Evolutionary conservation across 495 filamentous ascomycete genomes (phyloP), one percentile per base, ranked within the genome.

Genomic region (Clavariopsis aquatica): DNA sequence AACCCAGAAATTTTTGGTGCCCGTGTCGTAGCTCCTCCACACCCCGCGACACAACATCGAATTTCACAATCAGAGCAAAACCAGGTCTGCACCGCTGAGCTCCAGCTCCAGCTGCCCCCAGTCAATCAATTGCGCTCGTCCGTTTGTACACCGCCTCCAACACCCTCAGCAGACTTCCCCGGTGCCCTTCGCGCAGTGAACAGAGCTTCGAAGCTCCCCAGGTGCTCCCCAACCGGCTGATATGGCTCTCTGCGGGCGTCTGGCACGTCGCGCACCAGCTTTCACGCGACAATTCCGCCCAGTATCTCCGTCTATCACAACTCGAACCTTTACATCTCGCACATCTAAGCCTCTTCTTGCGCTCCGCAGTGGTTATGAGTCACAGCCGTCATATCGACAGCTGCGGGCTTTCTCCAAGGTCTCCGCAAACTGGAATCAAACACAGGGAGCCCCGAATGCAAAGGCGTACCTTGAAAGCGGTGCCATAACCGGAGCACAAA

Each of bases 381-480:
- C 68, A 66, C 49, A 29, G 9, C 28, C 59, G 13, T 22, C 46
- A 26, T 49, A 60, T 43, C 45, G 64, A 34, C 68, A 70, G 28
- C 52, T 70, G 8, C 58, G 68, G 41, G 59, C 68, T 20, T 70
- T 70, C 60, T 56, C 68, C 17, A 63, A 67, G 49, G 1, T 67
- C 31, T 28, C 58, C 15, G 63, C 68, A 47, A 55, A 46, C 19
- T 61, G 57, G 52, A 73, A 67, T 52, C 52, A 73, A 54, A 74
- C 64, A 38, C 85, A 93, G 75, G 78, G 82, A 66, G 87, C 91
- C 45, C 93, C 92, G 31, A 89, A 89, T 70, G 87, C 93, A 20
- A 87, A 93, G 72, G 90, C 93, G 53, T 96, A 96, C 75, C 80
- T 98, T 58, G 83, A 87, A 54, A 96, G 91, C 76, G 93, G 92